Conservation (phyloP, 768 basidiomycete genomes). For the Russula foetens region DNA sequence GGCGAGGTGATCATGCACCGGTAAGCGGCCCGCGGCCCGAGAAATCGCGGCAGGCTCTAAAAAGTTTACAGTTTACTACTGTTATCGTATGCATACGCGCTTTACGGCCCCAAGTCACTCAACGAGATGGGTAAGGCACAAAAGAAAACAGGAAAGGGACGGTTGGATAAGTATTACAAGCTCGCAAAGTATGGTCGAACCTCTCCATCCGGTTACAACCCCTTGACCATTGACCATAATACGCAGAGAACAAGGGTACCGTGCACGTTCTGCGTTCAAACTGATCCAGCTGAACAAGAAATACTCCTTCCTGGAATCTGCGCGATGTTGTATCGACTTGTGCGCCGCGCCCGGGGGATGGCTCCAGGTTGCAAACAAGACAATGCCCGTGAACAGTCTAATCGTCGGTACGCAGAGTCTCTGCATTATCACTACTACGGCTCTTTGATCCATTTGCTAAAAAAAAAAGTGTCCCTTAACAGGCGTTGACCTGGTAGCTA, state of each 20-base stretch:
- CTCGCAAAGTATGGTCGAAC: slow-evolving; percentile 65
- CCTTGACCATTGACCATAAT: not conserved
- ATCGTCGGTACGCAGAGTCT: slow-evolving; percentile 63
- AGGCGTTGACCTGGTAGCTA: slow-evolving; percentile 95
- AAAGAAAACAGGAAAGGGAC: slow-evolving; percentile 95
- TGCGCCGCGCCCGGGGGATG: slow-evolving; percentile 99
- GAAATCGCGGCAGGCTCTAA: not conserved
- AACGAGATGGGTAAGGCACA: slow-evolving; percentile 40
- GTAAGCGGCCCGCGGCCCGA: not conserved
- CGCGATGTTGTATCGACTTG: slow-evolving; percentile 92
- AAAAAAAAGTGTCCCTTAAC: not conserved
- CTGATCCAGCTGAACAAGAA: slow-evolving; percentile 98
- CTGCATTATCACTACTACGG: not conserved
- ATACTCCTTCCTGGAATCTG: slow-evolving; percentile 82
- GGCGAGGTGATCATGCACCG: too few relatives aligned
- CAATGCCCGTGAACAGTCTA: slow-evolving; percentile 88
- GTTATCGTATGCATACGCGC: not conserved
- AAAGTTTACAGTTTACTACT: too few relatives aligned
- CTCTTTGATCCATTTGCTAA: not conserved
- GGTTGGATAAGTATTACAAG: slow-evolving; percentile 95
- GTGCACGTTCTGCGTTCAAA: slow-evolving; percentile 99
- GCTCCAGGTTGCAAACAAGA: slow-evolving; percentile 97
- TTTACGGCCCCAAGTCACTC: not conserved
- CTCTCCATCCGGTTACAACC: slow-evolving; percentile 3
- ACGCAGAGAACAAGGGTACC: slow-evolving; percentile 92